Evolutionary conservation across 2,329 filamentous ascomycete genomes (phyloP).

Genomic region (Ceratocystis eucalypticola): DNA sequence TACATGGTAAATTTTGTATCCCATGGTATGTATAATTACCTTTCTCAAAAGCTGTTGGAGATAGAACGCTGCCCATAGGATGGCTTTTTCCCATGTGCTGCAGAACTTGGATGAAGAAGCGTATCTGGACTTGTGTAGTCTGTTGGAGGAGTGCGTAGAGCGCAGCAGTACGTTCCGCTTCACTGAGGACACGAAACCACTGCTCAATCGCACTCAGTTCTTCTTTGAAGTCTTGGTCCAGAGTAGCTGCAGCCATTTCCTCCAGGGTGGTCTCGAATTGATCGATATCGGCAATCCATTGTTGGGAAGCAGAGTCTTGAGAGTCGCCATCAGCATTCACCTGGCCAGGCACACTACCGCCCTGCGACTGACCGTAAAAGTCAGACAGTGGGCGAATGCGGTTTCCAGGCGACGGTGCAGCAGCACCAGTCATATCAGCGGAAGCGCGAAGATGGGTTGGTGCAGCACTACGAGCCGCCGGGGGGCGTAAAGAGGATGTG

Average conservation of each 20-base stretch:
- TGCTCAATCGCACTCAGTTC: constrained; percentile 97
- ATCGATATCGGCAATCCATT: constrained; percentile 98
- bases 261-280: constrained; percentile 98
- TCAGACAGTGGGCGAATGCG: constrained; percentile 91
- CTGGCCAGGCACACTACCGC: constrained; percentile 41
- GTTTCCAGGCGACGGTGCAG: constrained; percentile 55
- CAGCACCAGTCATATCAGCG: constrained; percentile 83
- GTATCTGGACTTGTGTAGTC: constrained; percentile 96
- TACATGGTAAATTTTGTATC: not conserved
- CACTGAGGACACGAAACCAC: constrained; percentile 96
- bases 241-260: constrained; percentile 96
- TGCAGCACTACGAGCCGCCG: constrained; percentile 61
- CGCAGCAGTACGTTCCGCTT: constrained; percentile 89
- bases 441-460: constrained; percentile 83
- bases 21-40: constrained; percentile 38
- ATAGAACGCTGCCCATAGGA: constrained; percentile 89
- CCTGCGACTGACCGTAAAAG: constrained; percentile 67
- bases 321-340: constrained; percentile 63
- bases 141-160: constrained; percentile 92
- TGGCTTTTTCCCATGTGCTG: constrained; percentile 99
- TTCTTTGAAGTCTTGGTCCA: constrained; percentile 99
- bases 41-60: constrained; percentile 93
- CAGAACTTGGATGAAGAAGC: constrained; percentile 96
- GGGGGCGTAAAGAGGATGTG: constrained; percentile 70
- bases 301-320: constrained; percentile 85